Base-by-base conservation (phyloP, 164 flowering plant genomes). In the Dillenia turbinata region DNA sequence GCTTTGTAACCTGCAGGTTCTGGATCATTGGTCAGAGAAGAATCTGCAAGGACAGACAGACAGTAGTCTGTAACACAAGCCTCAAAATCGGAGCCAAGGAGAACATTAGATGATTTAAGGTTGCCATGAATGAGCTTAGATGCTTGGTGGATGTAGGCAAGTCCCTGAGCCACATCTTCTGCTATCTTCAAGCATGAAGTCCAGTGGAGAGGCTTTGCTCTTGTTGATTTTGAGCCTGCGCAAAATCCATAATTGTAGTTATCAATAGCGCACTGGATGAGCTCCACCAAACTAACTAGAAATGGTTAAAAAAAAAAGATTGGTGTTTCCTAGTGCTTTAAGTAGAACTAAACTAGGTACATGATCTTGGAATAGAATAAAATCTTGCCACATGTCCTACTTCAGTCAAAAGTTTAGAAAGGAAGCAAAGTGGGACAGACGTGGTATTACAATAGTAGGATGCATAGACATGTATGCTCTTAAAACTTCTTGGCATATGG, bases 171-270 rank as follows among this genome's bases (percentile, higher is more conserved):
- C 11, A 79, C 79, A 58, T 79, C 85, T 52, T 79, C 81, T 22
- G 85, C 83, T 57, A 81, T 81, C 70, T 81, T 79, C 64, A 94
- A 68, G 78, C 99, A 91, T 40, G 97, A 91, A 9, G 97, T 94
- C 99, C 99, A 94, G 75, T 94, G 98, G 1, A 94, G 83, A 17
- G 98, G 98, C 80, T 85, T 94, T 12, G 96, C 88, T 57, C 88
- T 77, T 8, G 84, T 52, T 54, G 97, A 90, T 72, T 79, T 94
- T 22, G 96, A 81, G 61, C 93, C 98, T 94, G 78, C 8, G 3
- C 40, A 81, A 66, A 67, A 33, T 33, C 40, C 85, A 76, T 43
- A 80, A 78, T 48, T 76, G 71, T 79, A 74, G 76, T 17, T 73
- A 33, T 33, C 40, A 33, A 33, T 33, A 33, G 6, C 5, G 40